Evolutionary conservation across 2,329 filamentous ascomycete genomes (phyloP).

Genomic region (Conoideocrella luteorostrata): DNA sequence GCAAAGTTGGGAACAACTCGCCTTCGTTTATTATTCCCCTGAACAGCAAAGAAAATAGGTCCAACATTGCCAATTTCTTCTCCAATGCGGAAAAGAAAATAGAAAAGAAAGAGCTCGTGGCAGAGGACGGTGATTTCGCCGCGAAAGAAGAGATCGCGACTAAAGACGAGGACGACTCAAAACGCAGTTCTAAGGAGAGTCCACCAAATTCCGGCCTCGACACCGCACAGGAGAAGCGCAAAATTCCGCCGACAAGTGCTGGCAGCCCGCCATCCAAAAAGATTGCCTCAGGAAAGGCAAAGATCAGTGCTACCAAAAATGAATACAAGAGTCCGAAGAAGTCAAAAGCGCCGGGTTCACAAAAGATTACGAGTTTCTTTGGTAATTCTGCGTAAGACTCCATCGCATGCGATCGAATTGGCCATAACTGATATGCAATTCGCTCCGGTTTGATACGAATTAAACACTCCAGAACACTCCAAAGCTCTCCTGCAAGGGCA

Average conservation of each 20-base stretch:
- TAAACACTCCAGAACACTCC: no score
- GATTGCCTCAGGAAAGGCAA: slow-evolving; percentile 16
- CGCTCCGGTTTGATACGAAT: no score
- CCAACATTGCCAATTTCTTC: slow-evolving; percentile 93
- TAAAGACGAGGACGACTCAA: slow-evolving; percentile 11
- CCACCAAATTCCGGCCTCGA: not conserved
- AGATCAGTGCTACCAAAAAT: slow-evolving; percentile 38
- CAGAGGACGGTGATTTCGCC: not conserved
- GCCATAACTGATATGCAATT: not conserved
- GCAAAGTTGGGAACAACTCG: slow-evolving; percentile 90
- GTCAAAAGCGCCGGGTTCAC: slow-evolving; percentile 46
- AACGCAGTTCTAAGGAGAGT: not conserved
- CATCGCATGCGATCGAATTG: no score
- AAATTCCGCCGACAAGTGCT: slow-evolving; percentile 13
- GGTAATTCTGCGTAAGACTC: slow-evolving; percentile 41
- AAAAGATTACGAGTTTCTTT: slow-evolving; percentile 83
- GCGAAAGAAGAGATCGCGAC: not conserved
- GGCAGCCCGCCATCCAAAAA: slow-evolving; percentile 20
- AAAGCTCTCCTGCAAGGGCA: no score
- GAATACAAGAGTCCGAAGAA: slow-evolving; percentile 53
- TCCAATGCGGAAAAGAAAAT: slow-evolving; percentile 45
- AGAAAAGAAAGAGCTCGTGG: not conserved
- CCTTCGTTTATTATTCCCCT: slow-evolving; percentile 77
- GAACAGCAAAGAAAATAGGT: slow-evolving; percentile 80
- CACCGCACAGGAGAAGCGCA: slow-evolving; percentile 16